Evolutionary conservation across 306 rosid genomes (phyloP), one percentile per base, ranked within the genome.

Genomic region (Corylus avellana): DNA sequence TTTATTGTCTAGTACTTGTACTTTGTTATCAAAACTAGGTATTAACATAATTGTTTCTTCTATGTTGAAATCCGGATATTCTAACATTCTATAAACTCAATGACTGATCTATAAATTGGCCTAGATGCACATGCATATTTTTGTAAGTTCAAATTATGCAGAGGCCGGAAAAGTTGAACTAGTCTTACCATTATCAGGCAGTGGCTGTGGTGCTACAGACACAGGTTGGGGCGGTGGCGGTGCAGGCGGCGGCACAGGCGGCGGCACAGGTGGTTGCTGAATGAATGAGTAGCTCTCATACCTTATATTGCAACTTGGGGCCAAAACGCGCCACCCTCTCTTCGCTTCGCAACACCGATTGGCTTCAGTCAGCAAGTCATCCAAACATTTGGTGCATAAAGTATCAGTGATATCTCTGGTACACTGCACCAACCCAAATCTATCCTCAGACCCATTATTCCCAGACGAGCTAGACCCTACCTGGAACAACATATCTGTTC

Each of bases 401-500:
- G 49, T 48, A 1, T 37, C 1, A 49, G 29, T 44, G 20, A 87
- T 13, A 72, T 87, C 88, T 80, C 82, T 81, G 13, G 86, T 81
- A 62, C 90, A 87, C 75, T 81, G 90, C 46, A 76, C 90, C 55
- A 84, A 67, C 62, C 88, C 90, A 73, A 58, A 81, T 12, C 67
- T 35, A 5, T 0, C 9, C 25, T 47, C 8, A 0, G 0, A 22
- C 0, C 0, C 0, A 0, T 22, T 0, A 22, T 22, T n/a, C n/a
- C n/a, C n/a, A n/a, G n/a, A n/a, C n/a, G n/a, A n/a, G n/a, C n/a
- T n/a, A n/a, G n/a, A n/a, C n/a, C n/a, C n/a, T n/a, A n/a, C n/a
- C n/a, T n/a, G n/a, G n/a, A n/a, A n/a, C n/a, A 56, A 56, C 61
- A 7, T 7, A 0, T 56, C 11, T 8, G 27, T 56, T 56, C 2